Conservation (phyloP, 2,329 filamentous ascomycete genomes). For the Akanthomyces muscarius region DNA sequence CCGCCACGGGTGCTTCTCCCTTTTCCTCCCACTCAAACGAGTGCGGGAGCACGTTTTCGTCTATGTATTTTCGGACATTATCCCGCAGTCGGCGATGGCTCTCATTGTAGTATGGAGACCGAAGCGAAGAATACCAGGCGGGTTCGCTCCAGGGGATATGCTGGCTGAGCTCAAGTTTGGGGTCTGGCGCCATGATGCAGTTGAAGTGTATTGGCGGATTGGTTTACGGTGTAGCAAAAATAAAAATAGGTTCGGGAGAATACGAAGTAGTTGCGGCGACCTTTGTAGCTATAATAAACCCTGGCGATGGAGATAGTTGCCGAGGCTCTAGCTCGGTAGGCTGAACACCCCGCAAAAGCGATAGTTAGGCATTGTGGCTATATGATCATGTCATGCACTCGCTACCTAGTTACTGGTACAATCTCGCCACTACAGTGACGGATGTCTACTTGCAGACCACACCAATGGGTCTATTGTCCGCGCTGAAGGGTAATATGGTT, state of each 20-base stretch:
- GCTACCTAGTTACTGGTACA: too few relatives aligned
- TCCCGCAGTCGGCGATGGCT: conserved; percentile 57
- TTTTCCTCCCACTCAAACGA: conserved; percentile 62
- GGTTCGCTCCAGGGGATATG: conserved; percentile 26
- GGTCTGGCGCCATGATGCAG: conserved; percentile 20
- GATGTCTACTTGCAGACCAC: too few relatives aligned
- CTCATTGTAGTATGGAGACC: conserved; percentile 57
- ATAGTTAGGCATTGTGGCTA: background rate
- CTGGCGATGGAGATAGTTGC: background rate
- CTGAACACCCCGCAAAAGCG: background rate
- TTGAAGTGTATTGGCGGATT: background rate
- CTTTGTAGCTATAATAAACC: background rate
- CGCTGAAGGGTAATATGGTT: too few relatives aligned
- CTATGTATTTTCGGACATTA: conserved; percentile 54
- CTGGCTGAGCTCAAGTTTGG: conserved; percentile 22
- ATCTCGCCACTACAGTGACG: too few relatives aligned
- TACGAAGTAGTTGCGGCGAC: too few relatives aligned
- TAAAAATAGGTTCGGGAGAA: too few relatives aligned
- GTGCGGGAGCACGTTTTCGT: conserved; percentile 53
- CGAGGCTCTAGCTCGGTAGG: conserved; percentile 12
- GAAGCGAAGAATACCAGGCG: conserved; percentile 26
- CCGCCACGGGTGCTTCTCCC: conserved; percentile 45
- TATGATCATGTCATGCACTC: background rate
- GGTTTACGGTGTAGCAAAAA: too few relatives aligned
- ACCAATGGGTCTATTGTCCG: too few relatives aligned